phyloP scores from a whole-genome alignment of 75 land plant species.

The Cryptomeria japonica region DNA sequence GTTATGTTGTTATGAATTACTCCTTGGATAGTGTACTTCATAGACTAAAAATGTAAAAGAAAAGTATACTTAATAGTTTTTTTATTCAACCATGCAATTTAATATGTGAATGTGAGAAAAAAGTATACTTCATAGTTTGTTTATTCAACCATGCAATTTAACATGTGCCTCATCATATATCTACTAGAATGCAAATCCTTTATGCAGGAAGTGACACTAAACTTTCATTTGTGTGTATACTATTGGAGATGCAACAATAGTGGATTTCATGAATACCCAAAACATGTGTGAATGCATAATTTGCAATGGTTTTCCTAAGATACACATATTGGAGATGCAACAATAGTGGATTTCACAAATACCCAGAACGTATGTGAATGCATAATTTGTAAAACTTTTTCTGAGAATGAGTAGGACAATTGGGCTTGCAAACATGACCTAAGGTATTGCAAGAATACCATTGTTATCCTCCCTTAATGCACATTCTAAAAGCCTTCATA shows the following conservation, averaged over 20 bases:
- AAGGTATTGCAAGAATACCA: not conserved
- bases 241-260: constrained; percentile 8
- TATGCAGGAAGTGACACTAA: constrained; percentile 8
- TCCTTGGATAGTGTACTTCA: not conserved
- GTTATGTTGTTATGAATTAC: not conserved
- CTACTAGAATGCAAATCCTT: constrained; percentile 13
- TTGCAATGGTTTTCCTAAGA: too few relatives aligned
- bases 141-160: not conserved
- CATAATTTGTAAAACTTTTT: not conserved
- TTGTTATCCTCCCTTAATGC: not conserved
- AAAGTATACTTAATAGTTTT: too few relatives aligned
- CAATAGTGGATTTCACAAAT: not conserved
- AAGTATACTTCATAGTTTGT: not conserved
- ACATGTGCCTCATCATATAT: not conserved
- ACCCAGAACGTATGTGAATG: not conserved
- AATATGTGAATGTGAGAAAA: too few relatives aligned
- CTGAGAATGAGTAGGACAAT: not conserved
- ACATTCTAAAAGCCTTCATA: not conserved
- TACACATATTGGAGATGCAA: too few relatives aligned
- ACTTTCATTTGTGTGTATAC: not conserved
- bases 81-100: too few relatives aligned
- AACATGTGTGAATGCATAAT: too few relatives aligned
- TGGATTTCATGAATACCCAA: too few relatives aligned
- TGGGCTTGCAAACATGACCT: not conserved
- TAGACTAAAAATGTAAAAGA: not conserved